These are phyloP conservation scores for Talaromyces stipitatus DNA, from an alignment of 495 filamentous ascomycete species.

Conservation along the genomic window DNA sequence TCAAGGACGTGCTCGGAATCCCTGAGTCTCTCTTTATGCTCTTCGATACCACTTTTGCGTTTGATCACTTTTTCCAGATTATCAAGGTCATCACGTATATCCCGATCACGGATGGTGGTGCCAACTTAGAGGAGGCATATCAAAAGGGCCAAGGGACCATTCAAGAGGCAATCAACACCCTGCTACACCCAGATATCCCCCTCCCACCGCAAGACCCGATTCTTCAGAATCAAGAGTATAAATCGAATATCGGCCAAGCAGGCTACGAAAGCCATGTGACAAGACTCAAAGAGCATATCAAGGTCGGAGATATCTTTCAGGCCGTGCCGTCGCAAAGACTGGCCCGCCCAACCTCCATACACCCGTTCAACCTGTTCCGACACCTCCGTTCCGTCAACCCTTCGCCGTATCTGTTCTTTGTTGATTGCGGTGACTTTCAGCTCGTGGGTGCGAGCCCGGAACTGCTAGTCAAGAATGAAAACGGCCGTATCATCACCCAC, in stretches of 20 bases:
- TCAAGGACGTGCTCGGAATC: conserved; percentile 80
- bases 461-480: conserved; percentile 83
- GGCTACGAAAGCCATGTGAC: conserved; percentile 87
- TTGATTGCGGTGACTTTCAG: conserved; percentile 84
- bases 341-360: conserved; percentile 77
- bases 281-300: conserved; percentile 77
- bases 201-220: conserved; percentile 72
- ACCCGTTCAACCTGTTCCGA: conserved; percentile 98
- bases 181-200: conserved; percentile 65
- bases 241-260: conserved; percentile 79
- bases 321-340: conserved; percentile 92
- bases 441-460: conserved; percentile 93
- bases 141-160: conserved; percentile 49
- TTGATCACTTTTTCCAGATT: conserved; percentile 88
- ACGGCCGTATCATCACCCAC: conserved; percentile 86
- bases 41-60: conserved; percentile 88
- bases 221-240: conserved; percentile 63
- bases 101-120: conserved; percentile 37
- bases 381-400: conserved; percentile 93
- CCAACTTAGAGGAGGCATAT: conserved; percentile 54
- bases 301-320: conserved; percentile 90
- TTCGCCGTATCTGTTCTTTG: conserved; percentile 93
- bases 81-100: conserved; percentile 92
- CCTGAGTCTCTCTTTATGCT: conserved; percentile 97
- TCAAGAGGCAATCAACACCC: conserved; percentile 59